Evolutionary conservation across 139 green algal genomes (phyloP).

Genomic region (Auxenochlorella pyrenoidosa): DNA sequence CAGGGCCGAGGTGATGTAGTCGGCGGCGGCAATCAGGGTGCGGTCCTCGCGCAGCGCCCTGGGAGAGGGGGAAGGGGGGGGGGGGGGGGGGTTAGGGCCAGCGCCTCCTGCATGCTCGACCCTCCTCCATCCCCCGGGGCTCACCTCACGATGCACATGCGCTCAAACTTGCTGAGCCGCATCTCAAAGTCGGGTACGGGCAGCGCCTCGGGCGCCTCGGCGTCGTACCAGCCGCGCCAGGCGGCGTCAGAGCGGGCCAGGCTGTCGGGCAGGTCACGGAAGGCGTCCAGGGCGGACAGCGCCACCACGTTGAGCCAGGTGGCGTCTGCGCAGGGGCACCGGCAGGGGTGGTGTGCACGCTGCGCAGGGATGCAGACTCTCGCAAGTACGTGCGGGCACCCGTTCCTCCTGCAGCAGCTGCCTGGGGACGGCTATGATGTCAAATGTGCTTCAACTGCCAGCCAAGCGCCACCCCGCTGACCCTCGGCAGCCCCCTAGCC

Average conservation of each 20-base stretch:
- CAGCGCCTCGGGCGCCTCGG: conserved; percentile 86
- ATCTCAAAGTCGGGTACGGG: conserved; percentile 88
- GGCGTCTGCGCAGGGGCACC: conserved; percentile 58
- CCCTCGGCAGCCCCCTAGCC: too few species aligned
- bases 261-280: conserved; percentile 85
- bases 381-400: too few species aligned
- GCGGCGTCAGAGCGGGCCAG: conserved; percentile 86
- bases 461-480: too few species aligned
- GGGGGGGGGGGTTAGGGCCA: too few species aligned
- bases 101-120: too few species aligned
- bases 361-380: too few species aligned
- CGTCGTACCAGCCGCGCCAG: conserved; percentile 92
- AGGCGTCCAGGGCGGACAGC: conserved; percentile 77
- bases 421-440: too few species aligned
- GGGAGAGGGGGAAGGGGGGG: too few species aligned
- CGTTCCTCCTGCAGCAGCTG: too few species aligned
- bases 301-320: conserved; percentile 91
- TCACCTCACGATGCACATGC: conserved; percentile 88
- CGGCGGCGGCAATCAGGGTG: conserved; percentile 84
- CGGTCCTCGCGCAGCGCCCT: conserved; percentile 89
- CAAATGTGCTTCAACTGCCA: too few species aligned
- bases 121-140: too few species aligned
- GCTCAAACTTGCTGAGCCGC: conserved; percentile 89
- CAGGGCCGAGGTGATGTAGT: conserved; percentile 89
- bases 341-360: too few species aligned